A percentile compares a stretch with the other conserved stretches of the same genome.
phyloP scores from a whole-genome alignment of 495 filamentous ascomycete species.

The Aspergillus nidulans region DNA sequence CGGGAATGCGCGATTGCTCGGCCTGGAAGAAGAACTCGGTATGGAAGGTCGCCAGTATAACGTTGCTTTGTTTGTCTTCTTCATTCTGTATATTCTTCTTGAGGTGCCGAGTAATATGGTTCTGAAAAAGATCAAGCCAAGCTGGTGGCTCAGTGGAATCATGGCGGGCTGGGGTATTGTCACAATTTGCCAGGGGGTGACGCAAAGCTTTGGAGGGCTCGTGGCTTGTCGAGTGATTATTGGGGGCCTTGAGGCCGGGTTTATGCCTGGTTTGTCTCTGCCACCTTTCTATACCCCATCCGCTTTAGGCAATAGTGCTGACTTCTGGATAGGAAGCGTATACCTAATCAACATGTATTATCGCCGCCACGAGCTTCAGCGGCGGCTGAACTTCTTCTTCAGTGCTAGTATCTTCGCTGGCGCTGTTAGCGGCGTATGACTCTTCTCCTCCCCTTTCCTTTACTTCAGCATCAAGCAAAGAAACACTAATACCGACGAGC shows the following conservation, averaged over 20 bases:
- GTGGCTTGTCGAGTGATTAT: slow-evolving; percentile 48
- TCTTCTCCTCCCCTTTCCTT: not conserved
- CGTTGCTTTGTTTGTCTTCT: slow-evolving; percentile 60
- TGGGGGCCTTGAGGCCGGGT: slow-evolving; percentile 49
- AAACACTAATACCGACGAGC: not conserved
- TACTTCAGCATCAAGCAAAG: not conserved
- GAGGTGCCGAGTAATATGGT: slow-evolving; percentile 59
- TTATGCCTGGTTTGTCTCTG: slow-evolving; percentile 42
- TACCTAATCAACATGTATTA: slow-evolving; percentile 56
- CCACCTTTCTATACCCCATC: not conserved
- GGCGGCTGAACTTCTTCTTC: slow-evolving; percentile 54
- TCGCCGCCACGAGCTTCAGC: slow-evolving; percentile 52
- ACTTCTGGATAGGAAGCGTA: slow-evolving; percentile 20
- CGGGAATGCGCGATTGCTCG: slow-evolving; percentile 59
- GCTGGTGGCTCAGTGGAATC: slow-evolving; percentile 37
- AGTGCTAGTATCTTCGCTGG: slow-evolving; percentile 51
- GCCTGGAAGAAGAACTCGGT: slow-evolving; percentile 54
- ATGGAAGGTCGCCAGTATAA: slow-evolving; percentile 55
- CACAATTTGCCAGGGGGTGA: slow-evolving; percentile 51
- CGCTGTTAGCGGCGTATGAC: slow-evolving; percentile 46
- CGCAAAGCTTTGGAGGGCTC: slow-evolving; percentile 43
- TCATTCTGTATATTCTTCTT: slow-evolving; percentile 59
- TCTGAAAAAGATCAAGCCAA: slow-evolving; percentile 60
- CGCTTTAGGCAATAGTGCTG: not conserved
- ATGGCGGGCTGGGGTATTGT: slow-evolving; percentile 50